Base-by-base conservation (phyloP, 1,284 basidiomycete genomes). In the Sanguinoderma infundibulare region DNA sequence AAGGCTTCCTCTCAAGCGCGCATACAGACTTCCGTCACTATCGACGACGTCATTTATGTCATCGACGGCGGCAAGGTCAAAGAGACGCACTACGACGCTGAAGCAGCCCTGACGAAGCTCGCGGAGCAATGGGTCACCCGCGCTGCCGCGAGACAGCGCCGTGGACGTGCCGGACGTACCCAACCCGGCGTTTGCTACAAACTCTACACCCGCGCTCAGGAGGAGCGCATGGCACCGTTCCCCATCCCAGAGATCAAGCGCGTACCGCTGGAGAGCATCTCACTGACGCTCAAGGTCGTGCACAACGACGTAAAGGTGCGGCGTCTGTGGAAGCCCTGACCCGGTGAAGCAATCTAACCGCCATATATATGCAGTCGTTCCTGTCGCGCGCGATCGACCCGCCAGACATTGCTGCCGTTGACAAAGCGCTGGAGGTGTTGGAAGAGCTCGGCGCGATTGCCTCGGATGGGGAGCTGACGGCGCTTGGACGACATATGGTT, bases 151-250 rank as follows among this genome's bases (percentile, higher is more conserved):
- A 83, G 85, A 65, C 96, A 98, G 73, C 83, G 96, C 55, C 81
- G 95, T 56, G 96, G 96, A 67, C 87, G 96, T 73, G 96, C 96
- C 0, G 96, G 96, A 30, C 87, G 96, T 66, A 96, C 92, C 1
- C 87, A 88, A 70, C 89, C 92, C 0, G 94, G 94, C 2, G 77
- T 82, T 39, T 93, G 94, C 74, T 96, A 91, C 77, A 95, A 95
- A 74, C 79, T 98, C 3, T 98, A 92, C 74, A 94, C 92, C 0
- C 82, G 86, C 57, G 85, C 84, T 60, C 92, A 93, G 69, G 89
- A 90, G 69, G 80, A 82, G 60, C 82, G 79, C 50, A 91, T 96
- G 90, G 78, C 78, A 1, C 76, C 82, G 12, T 95, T 92, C 75
- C 89, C 94, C 5, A 79, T 89, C 1, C 96, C 96, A 1, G 96